These are phyloP conservation scores for Grigorovia jiainica DNA, from an alignment of 805 yeast species.

Conservation along the genomic window DNA sequence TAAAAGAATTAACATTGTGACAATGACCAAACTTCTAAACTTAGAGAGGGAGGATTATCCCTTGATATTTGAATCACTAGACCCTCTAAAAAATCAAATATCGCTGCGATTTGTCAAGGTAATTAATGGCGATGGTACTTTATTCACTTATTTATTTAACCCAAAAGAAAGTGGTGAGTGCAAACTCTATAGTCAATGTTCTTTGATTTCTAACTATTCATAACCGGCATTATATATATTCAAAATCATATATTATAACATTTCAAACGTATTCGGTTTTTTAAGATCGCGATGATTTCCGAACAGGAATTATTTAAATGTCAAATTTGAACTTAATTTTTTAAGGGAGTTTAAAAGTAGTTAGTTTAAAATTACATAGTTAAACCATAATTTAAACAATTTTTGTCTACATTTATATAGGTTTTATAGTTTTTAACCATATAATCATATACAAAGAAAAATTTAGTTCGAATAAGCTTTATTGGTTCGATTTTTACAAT, in stretches of 20 bases:
- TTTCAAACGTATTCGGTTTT: no score
- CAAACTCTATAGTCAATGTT: slow-evolving; percentile 56
- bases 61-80: background rate
- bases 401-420: no score
- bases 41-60: background rate
- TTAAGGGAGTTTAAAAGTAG: no score
- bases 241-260: no score
- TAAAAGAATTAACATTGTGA: background rate
- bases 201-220: background rate
- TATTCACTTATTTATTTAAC: slow-evolving; percentile 59
- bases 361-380: no score
- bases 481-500: slow-evolving; percentile 37
- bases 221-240: background rate
- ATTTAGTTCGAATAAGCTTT: no score
- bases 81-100: background rate
- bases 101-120: background rate
- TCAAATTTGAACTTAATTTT: no score
- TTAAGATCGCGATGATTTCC: no score
- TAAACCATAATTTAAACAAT: no score
- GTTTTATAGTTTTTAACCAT: no score
- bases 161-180: slow-evolving; percentile 91
- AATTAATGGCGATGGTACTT: slow-evolving; percentile 42
- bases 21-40: background rate
- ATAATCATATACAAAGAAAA: no score
- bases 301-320: no score